Base-by-base conservation (phyloP, 148 eudicot genomes). In the Hydrangea macrophylla region DNA sequence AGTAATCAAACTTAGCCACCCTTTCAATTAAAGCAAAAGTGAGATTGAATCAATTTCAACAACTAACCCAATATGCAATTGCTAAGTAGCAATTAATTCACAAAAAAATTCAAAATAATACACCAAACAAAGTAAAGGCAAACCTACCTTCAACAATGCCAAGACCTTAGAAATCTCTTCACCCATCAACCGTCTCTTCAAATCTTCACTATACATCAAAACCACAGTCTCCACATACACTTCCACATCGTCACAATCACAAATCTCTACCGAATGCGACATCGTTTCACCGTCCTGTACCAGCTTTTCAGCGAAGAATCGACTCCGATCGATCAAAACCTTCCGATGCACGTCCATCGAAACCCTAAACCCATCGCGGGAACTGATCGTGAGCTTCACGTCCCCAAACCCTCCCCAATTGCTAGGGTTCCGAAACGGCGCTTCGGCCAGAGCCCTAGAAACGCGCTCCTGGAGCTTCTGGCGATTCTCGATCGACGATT, bases 161-260 rank as follows among this genome's bases (percentile, higher is more conserved):
- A 93, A 72, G 51, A 90, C 85, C 69, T 78, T 90, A 40, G 80
- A 28, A 11, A 90, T 90, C 57, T 81, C 83, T 61, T 80, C 82
- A 63, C 92, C 86, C 66, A 88, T 58, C 76, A 93, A 75, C 77
- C 68, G 83, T 75, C 68, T 78, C 85, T 74, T 86, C 65, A 88
- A 65, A 73, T 90, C 90, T 65, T 83, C 84, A 73, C 81, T 77
- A 62, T 93, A 93, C 96, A 93, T 90, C 64, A 93, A 74, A 50
- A 88, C 81, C 63, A 93, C 69, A 22, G 89, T 75, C 75, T 93
- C 92, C 60, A 93, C 90, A 75, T 93, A 90, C 53, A 82, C 78
- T 68, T 81, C 90, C 65, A 93, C 98, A 65, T 93, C 98, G 78
- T 93, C 98, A 71, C 98, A 90, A 30, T 93, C 98, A 68, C 93